phyloP scores from a whole-genome alignment of 176 grass and related monocot genomes.

The Alopecurus myosuroides region DNA sequence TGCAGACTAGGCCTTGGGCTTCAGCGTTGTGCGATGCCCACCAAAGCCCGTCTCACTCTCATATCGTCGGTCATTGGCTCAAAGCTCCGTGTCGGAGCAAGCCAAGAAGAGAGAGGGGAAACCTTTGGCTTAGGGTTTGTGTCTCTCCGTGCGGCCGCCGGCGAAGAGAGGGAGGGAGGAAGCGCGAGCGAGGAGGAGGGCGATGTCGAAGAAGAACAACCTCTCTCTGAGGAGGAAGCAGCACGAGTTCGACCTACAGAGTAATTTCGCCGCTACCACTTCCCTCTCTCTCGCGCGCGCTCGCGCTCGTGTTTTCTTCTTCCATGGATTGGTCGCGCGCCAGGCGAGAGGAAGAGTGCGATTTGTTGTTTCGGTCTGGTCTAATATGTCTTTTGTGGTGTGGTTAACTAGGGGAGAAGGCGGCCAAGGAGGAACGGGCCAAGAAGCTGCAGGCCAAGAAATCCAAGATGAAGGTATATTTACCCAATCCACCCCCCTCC shows the following conservation, averaged over 20 bases:
- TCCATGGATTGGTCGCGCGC: not conserved
- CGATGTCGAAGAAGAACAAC: slow-evolving; percentile 98
- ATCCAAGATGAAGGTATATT: slow-evolving; percentile 77
- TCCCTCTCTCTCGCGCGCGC: not conserved
- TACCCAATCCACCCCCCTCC: not conserved
- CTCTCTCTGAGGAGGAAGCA: slow-evolving; percentile 68
- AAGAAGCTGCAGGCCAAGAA: slow-evolving; percentile 85
- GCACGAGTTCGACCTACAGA: slow-evolving; percentile 78
- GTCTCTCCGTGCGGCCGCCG: not conserved
- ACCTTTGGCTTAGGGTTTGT: slow-evolving; percentile 19
- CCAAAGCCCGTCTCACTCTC: too few species aligned
- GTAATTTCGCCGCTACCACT: slow-evolving; percentile 1
- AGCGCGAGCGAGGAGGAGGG: not conserved
- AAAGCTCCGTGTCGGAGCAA: too few species aligned
- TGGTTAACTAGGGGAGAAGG: slow-evolving; percentile 56
- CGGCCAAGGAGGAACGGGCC: slow-evolving; percentile 52
- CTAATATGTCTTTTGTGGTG: not conserved
- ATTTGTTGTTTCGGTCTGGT: not conserved
- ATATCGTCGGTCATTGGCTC: too few species aligned
- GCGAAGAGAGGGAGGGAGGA: not conserved
- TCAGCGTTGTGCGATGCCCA: too few species aligned
- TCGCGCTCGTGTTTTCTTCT: not conserved
- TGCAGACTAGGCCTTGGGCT: too few species aligned
- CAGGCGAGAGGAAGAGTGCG: not conserved
- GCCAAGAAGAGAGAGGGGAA: not conserved